Base-by-base conservation (phyloP, 768 basidiomycete genomes). In the Paxillus rubicundulus region DNA sequence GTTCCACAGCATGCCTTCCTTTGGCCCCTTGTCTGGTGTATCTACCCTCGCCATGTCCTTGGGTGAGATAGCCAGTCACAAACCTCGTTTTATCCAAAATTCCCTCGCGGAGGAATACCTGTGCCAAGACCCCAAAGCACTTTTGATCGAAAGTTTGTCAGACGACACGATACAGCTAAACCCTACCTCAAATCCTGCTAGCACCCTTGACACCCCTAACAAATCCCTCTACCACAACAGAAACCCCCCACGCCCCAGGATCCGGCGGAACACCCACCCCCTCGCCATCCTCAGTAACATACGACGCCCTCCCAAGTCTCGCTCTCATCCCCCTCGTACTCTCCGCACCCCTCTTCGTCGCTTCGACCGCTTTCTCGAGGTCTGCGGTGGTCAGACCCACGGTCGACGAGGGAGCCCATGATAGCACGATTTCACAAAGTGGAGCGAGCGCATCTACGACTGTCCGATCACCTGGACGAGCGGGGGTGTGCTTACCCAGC, bases 161-260 rank as follows among this genome's bases (percentile, higher is more conserved):
- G 28, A 30, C 28, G 6, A 30, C 28, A 30, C 6, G 2, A 30
- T 3, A 30, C 28, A 30, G 8, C 6, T 8, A 2, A 30, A 30
- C 36, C n/a, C 36, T 12, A 37, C 10, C 8, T 37, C 36, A 37
- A 13, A 2, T 13, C 13, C 2, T 37, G 4, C 41, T 43, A 20
- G 16, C 41, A 24, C 20, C 30, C 32, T 43, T 45, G 20, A 48
- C 27, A 12, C 68, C 69, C 13, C 50, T 54, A 36, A 61, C 46
- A 32, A 78, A 68, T 1, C 78, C 78, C 41, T 77, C 66, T 36
- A 76, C 50, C 43, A 79, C 57, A 28, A 70, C 68, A 16, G 67
- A 65, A 27, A 84, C 69, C 32, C 80, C 81, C 76, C 77, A 80
- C 6, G 81, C 81, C 20, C 81, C 81, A 18, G 82, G 82, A 64